Evolutionary conservation across 208 protist genomes (phyloP), one percentile per base, ranked within the genome.

Genomic region (Naegleria gruberi): DNA sequence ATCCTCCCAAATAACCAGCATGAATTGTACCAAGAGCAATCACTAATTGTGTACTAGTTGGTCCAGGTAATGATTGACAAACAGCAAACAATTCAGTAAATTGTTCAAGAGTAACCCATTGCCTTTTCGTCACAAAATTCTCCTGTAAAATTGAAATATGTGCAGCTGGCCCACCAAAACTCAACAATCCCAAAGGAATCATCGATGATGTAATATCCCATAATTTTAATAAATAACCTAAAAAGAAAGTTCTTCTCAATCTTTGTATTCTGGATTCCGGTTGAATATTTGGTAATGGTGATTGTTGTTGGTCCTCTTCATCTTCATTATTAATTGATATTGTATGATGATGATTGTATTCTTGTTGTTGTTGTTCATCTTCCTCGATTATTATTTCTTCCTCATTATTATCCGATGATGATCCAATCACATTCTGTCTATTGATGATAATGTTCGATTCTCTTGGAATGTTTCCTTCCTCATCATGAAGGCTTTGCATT

Each of bases 201-300:
- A 77, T 77, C 34, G 65, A 12, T 12, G 10, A 37, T 77, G 65
- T 77, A 37, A 77, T 37, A 37, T 77, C 65, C 65, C 65, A 77
- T 77, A 77, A 37, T 77, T 77, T 77, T n/a, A 19, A 77, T 77
- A 77, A 77, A 77, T 65, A 65, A n/a, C n/a, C n/a, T n/a, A n/a
- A n/a, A n/a, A n/a, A 30, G 51, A 65, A 65, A 65, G 12, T 65
- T 30, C 15, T 65, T 65, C 19, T 65, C 30, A 23, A 3, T 19
- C 30, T 65, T 19, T 65, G 12, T 65, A 30, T 19, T 5, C 8
- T 5, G 46, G 46, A 55, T 55, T 5, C 5, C 15, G 46, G 5
- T 5, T 19, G 15, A 19, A 5, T 15, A 55, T 55, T 19, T 55
- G 8, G 46, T 55, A 19, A 19, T 55, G 46, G 5, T 30, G 15